Percentiles rank a stretch among this genome's conserved stretches.
These are phyloP conservation scores for Sicyos edulis DNA, from an alignment of 306 rosid species.

Conservation along the genomic window DNA sequence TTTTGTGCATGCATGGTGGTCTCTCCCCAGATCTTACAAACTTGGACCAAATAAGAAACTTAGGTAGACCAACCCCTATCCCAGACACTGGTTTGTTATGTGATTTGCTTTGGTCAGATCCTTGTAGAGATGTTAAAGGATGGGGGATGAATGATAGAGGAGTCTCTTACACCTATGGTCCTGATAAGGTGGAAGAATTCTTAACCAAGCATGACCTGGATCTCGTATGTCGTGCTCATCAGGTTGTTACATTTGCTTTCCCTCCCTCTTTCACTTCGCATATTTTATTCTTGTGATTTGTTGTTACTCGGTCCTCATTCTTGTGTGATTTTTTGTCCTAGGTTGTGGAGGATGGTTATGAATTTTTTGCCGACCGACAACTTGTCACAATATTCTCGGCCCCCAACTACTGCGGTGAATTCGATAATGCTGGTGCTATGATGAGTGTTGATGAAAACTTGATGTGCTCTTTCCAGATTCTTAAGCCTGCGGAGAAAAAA, in stretches of 20 bases:
- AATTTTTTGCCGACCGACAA: slow-evolving; percentile 82
- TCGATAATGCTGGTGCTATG: slow-evolving; percentile 95
- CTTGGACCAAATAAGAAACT: slow-evolving; percentile 68
- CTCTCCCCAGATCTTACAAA: slow-evolving; percentile 77
- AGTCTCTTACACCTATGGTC: slow-evolving; percentile 85
- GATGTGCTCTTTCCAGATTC: slow-evolving; percentile 94
- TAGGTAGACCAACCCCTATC: slow-evolving; percentile 63
- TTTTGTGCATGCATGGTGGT: slow-evolving; percentile 97
- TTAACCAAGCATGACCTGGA: slow-evolving; percentile 72
- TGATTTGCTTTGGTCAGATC: slow-evolving; percentile 97
- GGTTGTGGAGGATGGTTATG: slow-evolving; percentile 97
- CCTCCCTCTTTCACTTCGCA: not conserved
- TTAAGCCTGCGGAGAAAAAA: slow-evolving; percentile 82
- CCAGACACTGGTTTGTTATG: slow-evolving; percentile 90
- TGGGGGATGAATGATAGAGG: slow-evolving; percentile 98
- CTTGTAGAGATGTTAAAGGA: slow-evolving; percentile 82
- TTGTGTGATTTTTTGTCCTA: slow-evolving; percentile 29
- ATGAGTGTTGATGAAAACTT: slow-evolving; percentile 85
- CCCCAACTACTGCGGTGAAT: slow-evolving; percentile 85
- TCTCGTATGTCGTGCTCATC: slow-evolving; percentile 89
- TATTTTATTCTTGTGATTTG: slow-evolving; percentile 4
- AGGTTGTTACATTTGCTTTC: slow-evolving; percentile 38
- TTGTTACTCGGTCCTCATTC: slow-evolving; percentile 20
- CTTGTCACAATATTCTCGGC: slow-evolving; percentile 91
- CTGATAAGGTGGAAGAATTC: slow-evolving; percentile 84